A percentile compares a stretch with the other conserved stretches of the same genome.
phyloP scores from a whole-genome alignment of 176 grass and related monocot species.

The Rhynchospora pubera region DNA sequence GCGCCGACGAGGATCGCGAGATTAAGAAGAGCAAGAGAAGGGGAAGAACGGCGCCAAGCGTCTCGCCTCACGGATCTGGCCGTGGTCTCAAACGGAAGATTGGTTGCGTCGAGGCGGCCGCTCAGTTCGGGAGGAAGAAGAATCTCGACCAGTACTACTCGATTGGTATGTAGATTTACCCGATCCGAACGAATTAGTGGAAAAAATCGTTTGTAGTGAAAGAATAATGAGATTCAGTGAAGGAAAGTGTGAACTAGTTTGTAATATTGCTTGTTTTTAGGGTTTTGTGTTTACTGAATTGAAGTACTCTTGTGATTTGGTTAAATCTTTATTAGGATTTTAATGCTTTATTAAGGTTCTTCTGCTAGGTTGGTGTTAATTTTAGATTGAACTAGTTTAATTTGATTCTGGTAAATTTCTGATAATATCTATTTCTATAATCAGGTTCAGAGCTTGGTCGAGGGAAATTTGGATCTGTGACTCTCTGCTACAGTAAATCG shows the following conservation, averaged over 20 bases:
- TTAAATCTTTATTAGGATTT: not conserved
- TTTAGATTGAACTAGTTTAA: not conserved
- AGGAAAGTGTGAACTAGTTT: not conserved
- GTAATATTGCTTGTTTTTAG: not conserved
- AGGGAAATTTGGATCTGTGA: conserved; percentile 89
- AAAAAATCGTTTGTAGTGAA: not conserved
- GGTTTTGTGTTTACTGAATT: not conserved
- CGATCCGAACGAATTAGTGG: not conserved
- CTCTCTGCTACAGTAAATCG: conserved; percentile 56
- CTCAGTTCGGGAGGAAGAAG: conserved; percentile 71
- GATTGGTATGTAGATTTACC: conserved; percentile 23
- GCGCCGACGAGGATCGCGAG: not conserved
- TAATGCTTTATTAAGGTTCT: not conserved
- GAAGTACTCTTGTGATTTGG: not conserved
- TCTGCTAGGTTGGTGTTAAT: not conserved
- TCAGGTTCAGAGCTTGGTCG: conserved; percentile 53
- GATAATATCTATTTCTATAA: not conserved
- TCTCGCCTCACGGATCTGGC: conserved; percentile 37
- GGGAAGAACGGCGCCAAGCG: conserved; percentile 22
- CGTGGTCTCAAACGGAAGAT: conserved; percentile 81
- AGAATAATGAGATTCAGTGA: not conserved
- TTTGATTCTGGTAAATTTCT: not conserved
- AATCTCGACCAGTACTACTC: conserved; percentile 66
- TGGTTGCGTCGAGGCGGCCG: conserved; percentile 72
- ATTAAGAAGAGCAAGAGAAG: conserved; percentile 3